phyloP scores from a whole-genome alignment of 1,139 yeast species.

The Candida sp. region DNA sequence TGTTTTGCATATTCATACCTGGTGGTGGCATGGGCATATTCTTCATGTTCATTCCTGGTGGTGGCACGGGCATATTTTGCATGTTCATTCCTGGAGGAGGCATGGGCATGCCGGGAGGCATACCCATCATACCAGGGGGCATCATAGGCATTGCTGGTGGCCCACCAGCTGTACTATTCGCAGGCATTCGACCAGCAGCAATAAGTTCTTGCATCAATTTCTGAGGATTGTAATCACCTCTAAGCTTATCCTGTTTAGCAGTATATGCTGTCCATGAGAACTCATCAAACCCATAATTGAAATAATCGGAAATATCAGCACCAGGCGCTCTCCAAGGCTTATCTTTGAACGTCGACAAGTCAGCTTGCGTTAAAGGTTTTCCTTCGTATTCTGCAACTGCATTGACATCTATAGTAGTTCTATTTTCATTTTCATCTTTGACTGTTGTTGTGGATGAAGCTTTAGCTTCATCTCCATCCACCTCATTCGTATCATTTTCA shows the following conservation, averaged over 20 bases:
- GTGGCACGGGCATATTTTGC: slow-evolving; percentile 17
- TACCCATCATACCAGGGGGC: slow-evolving; percentile 15
- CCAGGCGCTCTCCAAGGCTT: slow-evolving; percentile 99
- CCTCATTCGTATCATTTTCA: slow-evolving; percentile 17
- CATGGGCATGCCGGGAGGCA: slow-evolving; percentile 18
- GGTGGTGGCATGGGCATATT: slow-evolving; percentile 9
- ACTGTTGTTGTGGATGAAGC: slow-evolving; percentile 28
- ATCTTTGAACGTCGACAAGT: slow-evolving; percentile 77
- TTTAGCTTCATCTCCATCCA: slow-evolving; percentile 34
- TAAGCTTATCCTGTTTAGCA: slow-evolving; percentile 76
- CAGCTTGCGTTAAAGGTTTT: slow-evolving; percentile 78
- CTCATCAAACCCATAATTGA: slow-evolving; percentile 96
- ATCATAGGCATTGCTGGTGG: slow-evolving; percentile 9
- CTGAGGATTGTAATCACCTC: slow-evolving; percentile 75
- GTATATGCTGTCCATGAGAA: slow-evolving; percentile 95
- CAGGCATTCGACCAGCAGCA: slow-evolving; percentile 19
- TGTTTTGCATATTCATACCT: slow-evolving; percentile 8
- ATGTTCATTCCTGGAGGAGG: slow-evolving; percentile 19
- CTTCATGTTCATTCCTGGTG: slow-evolving; percentile 16
- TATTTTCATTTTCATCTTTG: slow-evolving; percentile 25
- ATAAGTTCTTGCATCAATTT: slow-evolving; percentile 43
- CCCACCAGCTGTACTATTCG: slow-evolving; percentile 6
- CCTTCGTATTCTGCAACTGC: slow-evolving; percentile 82
- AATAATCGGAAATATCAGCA: slow-evolving; percentile 90
- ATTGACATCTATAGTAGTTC: slow-evolving; percentile 64